Base-by-base conservation (phyloP, 2,329 filamentous ascomycete genomes). In the Neofusicoccum kwambonambiense region DNA sequence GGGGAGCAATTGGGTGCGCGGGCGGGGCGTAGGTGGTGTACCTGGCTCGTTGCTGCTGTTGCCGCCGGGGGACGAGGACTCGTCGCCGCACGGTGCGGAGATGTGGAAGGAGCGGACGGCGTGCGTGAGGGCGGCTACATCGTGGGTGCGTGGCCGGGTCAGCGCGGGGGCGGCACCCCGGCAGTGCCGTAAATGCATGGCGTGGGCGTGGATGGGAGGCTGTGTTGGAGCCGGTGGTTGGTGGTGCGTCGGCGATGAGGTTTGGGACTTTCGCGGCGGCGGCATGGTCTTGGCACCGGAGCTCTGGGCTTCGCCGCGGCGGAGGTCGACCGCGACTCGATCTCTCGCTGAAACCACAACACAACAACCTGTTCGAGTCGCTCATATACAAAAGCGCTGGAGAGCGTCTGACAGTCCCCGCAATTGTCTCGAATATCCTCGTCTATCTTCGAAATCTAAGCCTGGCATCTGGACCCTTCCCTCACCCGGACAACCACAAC, bases 31-130 rank as follows among this genome's bases (percentile, higher is more conserved):
- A 49, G 27, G 19, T n/a, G 34, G 11, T 11, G 9, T 64, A 57
- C 62, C 34, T 12, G 50, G 27, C 22, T 27, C 6, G 17, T n/a
- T 50, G 44, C 41, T 47, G 51, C n/a, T 50, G 54, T 17, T 31
- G 27, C 41, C 45, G 54, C 12, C 41, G 27, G 54, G 35, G 19
- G 52, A 17, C 13, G 57, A 37, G 12, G 42, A 50, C 8, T 62
- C 49, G 56, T 65, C 64, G 37, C 35, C n/a, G 17, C 49, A 57
- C 8, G 34, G 37, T 11, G 49, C 31, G 34, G 64, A 65, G 31
- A 65, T 35, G 56, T 65, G 56, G 56, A 65, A 65, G 56, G 13
- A 19, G 39, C 57, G 64, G 19, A 65, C 34, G 39, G 56, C 27
- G 34, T 61, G 19, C 9, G 17, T 17, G 35, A 65, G 39, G 47